These are phyloP conservation scores for Manihot esculenta DNA, from an alignment of 441 rosid genomes.

Conservation along the genomic window DNA sequence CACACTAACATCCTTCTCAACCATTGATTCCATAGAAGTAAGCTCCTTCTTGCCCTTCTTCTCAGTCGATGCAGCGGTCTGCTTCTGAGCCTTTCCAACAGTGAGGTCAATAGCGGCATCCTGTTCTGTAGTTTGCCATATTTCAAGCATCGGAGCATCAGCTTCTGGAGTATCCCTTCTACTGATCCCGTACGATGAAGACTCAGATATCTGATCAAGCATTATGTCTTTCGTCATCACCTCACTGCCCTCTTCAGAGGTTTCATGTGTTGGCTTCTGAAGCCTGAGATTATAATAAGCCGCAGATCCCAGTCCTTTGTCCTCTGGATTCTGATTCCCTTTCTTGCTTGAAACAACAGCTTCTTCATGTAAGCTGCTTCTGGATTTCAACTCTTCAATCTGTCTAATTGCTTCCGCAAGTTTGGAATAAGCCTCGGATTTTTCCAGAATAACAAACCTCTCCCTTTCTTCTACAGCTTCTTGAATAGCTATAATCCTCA, in stretches of 20 bases:
- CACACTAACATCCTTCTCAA: conserved; percentile 68
- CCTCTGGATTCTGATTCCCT: conserved; percentile 25
- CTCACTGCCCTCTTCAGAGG: conserved; percentile 48
- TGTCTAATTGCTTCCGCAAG: conserved; percentile 53
- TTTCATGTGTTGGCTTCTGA: conserved; percentile 44
- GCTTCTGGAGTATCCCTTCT: conserved; percentile 56
- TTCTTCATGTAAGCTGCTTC: conserved; percentile 32
- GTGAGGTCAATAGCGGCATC: conserved; percentile 46
- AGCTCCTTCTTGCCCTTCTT: conserved; percentile 33
- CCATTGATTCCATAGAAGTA: conserved; percentile 59
- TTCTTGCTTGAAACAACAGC: conserved; percentile 31
- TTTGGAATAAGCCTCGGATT: conserved; percentile 42
- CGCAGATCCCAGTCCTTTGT: conserved; percentile 25
- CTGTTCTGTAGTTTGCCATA: conserved; percentile 54
- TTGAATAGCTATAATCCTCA: conserved; percentile 64
- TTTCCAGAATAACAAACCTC: conserved; percentile 50
- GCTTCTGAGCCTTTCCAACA: conserved; percentile 39
- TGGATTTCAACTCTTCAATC: conserved; percentile 50
- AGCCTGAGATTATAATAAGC: conserved; percentile 23
- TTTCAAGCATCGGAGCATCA: conserved; percentile 59
- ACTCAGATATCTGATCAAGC: conserved; percentile 88
- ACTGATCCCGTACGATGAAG: conserved; percentile 73
- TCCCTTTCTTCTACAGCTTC: conserved; percentile 59
- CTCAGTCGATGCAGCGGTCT: conserved; percentile 14
- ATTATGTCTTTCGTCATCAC: conserved; percentile 88